These are phyloP conservation scores for Eleusine indica DNA, from an alignment of 176 grass and related monocot genomes.

Conservation along the genomic window DNA sequence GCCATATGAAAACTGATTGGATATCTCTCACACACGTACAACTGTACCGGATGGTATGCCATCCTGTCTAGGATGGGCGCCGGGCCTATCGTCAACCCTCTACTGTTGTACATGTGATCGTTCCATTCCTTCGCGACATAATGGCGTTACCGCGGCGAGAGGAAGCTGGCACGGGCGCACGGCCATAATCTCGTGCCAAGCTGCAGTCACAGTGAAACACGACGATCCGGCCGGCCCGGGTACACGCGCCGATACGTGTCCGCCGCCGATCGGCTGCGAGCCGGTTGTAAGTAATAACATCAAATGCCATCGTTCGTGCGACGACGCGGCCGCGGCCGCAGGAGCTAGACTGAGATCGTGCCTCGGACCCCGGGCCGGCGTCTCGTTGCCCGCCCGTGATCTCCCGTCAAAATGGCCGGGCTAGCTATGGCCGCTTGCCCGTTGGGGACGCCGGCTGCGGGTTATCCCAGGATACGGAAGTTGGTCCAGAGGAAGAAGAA, in stretches of 20 bases:
- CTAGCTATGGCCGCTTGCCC: neutral
- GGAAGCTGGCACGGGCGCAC: neutral
- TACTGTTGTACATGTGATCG: neutral
- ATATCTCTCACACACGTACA: neutral
- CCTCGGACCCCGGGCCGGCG: neutral
- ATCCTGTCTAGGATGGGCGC: neutral
- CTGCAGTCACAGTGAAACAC: neutral
- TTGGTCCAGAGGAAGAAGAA: too few species aligned
- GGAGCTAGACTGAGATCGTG: too few species aligned
- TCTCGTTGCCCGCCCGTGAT: neutral
- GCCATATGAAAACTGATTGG: neutral
- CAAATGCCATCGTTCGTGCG: neutral
- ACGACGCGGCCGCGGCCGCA: neutral
- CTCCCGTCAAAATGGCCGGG: neutral
- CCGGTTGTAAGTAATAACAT: neutral
- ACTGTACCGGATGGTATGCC: neutral
- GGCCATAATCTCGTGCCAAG: neutral
- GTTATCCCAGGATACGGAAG: too few species aligned
- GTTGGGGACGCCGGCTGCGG: neutral
- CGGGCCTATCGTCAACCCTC: neutral
- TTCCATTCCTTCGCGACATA: neutral
- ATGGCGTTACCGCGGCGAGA: neutral
- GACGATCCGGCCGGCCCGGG: neutral
- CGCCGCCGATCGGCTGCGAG: neutral
- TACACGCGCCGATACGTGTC: neutral